Evolutionary conservation across 2,329 filamentous ascomycete species (phyloP).

Genomic region (Epichloe glyceriae): DNA sequence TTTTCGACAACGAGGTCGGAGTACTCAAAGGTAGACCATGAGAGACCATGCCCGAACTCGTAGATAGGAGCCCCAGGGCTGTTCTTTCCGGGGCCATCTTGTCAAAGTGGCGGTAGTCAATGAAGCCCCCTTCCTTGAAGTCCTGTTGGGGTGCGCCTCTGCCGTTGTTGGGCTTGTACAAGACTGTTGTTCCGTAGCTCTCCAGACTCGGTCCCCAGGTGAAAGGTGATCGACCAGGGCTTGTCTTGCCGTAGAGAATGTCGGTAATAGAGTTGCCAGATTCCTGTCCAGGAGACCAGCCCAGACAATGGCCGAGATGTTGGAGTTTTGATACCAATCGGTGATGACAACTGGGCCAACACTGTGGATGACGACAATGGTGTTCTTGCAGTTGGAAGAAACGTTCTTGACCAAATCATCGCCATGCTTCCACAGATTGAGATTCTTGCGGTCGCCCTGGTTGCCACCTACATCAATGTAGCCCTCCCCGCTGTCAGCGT

Average conservation of each 20-base stretch:
- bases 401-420: constrained; percentile 74
- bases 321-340: constrained; percentile 61
- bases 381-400: constrained; percentile 68
- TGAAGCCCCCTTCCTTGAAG: constrained; percentile 67
- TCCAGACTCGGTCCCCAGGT: constrained; percentile 58
- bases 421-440: constrained; percentile 77
- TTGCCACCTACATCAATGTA: constrained; percentile 77
- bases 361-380: constrained; percentile 82
- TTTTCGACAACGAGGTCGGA: constrained; percentile 49
- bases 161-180: constrained; percentile 58
- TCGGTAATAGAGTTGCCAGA: constrained; percentile 68
- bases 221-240: constrained; percentile 69
- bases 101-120: constrained; percentile 60
- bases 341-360: constrained; percentile 66
- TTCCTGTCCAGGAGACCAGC: constrained; percentile 71
- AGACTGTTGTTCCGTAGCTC: constrained; percentile 57
- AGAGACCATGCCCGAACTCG: constrained; percentile 71
- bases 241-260: constrained; percentile 70
- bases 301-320: constrained; percentile 75
- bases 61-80: constrained; percentile 46
- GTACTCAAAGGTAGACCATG: constrained; percentile 69
- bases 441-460: constrained; percentile 77
- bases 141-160: constrained; percentile 53
- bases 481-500: constrained; percentile 75
- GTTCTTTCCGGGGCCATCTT: constrained; percentile 26